Evolutionary conservation across 768 basidiomycete species (phyloP).

Genomic region (Suillus occidentalis): DNA sequence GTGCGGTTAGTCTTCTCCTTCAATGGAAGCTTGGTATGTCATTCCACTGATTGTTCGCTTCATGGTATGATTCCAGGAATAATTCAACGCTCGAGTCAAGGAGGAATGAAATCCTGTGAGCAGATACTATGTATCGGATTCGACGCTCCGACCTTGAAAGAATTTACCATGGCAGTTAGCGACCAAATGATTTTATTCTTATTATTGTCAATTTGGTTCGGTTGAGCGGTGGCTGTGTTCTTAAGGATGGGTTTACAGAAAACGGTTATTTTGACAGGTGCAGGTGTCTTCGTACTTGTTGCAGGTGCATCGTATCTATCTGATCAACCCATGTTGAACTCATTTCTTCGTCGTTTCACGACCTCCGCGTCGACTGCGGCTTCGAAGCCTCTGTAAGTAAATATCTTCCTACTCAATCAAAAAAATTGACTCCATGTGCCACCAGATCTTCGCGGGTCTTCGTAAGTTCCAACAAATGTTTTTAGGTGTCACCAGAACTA

Average conservation of each 20-base stretch:
- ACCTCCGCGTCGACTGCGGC: conserved; percentile 1
- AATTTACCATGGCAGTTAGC: too few species aligned
- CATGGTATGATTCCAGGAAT: neutral
- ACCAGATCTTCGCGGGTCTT: conserved; percentile 32
- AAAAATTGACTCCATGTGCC: neutral
- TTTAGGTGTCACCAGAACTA: neutral
- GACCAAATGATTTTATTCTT: too few species aligned
- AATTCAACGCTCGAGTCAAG: neutral
- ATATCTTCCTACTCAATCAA: neutral
- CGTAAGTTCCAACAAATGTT: conserved; percentile 9
- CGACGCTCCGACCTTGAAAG: neutral
- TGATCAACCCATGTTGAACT: conserved; percentile 1
- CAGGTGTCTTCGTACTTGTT: neutral
- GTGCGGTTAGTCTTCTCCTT: too few species aligned
- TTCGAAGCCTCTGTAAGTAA: neutral
- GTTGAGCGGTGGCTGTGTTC: neutral
- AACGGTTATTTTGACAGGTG: conserved; percentile 1
- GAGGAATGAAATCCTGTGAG: neutral
- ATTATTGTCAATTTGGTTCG: neutral
- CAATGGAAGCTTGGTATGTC: neutral
- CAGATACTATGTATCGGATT: neutral
- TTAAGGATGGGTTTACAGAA: conserved; percentile 1
- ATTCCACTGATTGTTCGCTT: neutral
- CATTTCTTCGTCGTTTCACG: conserved; percentile 5
- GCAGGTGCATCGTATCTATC: conserved; percentile 6